A percentile compares a stretch with the other conserved stretches of the same genome.
Evolutionary conservation across 2,329 filamentous ascomycete species (phyloP).

Genomic region (Epichloe scottii): DNA sequence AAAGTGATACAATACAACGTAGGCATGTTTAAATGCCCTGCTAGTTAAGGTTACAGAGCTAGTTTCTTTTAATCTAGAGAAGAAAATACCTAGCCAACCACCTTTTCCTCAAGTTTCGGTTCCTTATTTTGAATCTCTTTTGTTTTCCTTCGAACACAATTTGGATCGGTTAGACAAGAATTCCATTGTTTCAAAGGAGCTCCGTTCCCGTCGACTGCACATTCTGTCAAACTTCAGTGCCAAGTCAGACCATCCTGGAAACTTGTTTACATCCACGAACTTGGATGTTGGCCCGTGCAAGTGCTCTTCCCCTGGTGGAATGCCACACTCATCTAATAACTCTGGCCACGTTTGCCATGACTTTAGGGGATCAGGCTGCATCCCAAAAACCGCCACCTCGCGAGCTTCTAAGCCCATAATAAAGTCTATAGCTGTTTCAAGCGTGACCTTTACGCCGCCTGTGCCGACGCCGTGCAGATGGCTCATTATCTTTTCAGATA

Average conservation of each 20-base stretch:
- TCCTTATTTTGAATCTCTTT: too few relatives aligned
- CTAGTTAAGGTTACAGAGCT: too few relatives aligned
- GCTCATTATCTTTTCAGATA: neutral
- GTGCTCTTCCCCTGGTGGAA: neutral
- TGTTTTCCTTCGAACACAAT: too few relatives aligned
- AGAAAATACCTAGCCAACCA: too few relatives aligned
- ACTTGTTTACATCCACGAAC: neutral
- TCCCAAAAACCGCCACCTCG: slow-evolving; percentile 6
- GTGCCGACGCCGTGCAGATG: neutral
- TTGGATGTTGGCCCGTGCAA: neutral
- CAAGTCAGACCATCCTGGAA: neutral
- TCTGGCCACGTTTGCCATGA: neutral
- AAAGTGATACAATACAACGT: too few relatives aligned
- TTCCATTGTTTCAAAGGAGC: neutral
- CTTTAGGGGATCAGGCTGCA: neutral
- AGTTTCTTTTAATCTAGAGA: too few relatives aligned
- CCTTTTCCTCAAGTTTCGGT: too few relatives aligned
- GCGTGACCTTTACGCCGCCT: neutral
- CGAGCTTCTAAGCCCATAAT: slow-evolving; percentile 6
- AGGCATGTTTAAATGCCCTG: too few relatives aligned
- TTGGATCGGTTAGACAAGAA: too few relatives aligned
- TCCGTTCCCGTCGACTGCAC: neutral
- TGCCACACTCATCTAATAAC: neutral
- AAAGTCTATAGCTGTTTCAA: slow-evolving; percentile 7
- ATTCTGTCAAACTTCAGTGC: neutral